Conservation (phyloP, 148 eudicot species). For the Arbutus unedo region DNA sequence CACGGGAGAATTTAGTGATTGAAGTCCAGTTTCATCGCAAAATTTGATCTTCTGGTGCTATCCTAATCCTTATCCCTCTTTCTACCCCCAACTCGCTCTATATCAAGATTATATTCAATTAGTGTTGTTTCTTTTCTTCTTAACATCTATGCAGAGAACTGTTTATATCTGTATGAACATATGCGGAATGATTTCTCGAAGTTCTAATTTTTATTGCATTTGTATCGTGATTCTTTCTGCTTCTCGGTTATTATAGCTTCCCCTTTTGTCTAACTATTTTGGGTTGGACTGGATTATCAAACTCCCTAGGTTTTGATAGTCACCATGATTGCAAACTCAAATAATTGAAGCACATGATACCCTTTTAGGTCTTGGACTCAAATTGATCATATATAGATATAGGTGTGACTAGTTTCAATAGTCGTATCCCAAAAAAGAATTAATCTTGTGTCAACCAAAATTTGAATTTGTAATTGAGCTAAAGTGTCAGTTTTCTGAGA, state of each 20-base stretch:
- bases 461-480: background rate
- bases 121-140: background rate
- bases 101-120: too few relatives aligned
- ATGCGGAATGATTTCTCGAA: background rate
- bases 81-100: background rate
- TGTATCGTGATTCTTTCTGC: background rate
- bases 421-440: background rate
- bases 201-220: background rate
- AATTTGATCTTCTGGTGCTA: slow-evolving; percentile 6
- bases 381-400: background rate
- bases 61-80: background rate
- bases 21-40: background rate
- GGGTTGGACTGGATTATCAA: background rate
- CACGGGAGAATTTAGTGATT: background rate
- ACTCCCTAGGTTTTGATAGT: background rate
- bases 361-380: background rate
- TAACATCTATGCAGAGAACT: background rate
- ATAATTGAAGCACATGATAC: background rate
- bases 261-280: background rate
- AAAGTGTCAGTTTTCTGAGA: background rate
- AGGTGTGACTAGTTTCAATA: background rate
- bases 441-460: background rate
- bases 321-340: background rate
- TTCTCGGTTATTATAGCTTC: background rate
- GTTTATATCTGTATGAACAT: background rate